Conservation (phyloP, 129 eudicot species). For the Chrysanthemum seticuspe region DNA sequence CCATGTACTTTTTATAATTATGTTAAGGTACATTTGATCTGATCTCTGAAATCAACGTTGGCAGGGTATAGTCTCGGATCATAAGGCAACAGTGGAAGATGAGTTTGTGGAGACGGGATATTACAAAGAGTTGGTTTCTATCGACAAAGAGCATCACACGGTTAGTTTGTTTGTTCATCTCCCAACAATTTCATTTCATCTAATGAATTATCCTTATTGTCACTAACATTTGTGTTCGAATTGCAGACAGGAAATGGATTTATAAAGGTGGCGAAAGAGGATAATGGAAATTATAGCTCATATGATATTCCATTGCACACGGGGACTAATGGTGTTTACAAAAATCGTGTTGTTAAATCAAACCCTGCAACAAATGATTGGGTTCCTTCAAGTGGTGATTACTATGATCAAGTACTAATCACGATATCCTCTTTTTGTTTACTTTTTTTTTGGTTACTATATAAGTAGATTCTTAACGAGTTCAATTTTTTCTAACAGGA, state of each 20-base stretch:
- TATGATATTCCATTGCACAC: constrained; percentile 18
- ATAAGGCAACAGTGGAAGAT: constrained; percentile 26
- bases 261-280: constrained; percentile 43
- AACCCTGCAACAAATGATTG: constrained; percentile 78
- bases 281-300: constrained; percentile 10
- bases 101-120: constrained; percentile 67
- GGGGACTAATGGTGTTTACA: constrained; percentile 16
- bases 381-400: constrained; percentile 44
- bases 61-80: constrained; percentile 30
- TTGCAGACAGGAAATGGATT: constrained; percentile 67
- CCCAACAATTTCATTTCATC: neutral
- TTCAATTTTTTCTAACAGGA: constrained; percentile 25
- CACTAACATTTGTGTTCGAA: neutral
- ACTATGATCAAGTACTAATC: constrained; percentile 24
- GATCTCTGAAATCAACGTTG: neutral
- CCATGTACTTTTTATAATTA: neutral
- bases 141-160: constrained; percentile 66
- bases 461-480: neutral
- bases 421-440: neutral
- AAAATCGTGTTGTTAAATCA: constrained; percentile 25
- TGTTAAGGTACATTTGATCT: neutral
- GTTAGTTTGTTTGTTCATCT: constrained; percentile 20
- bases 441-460: neutral
- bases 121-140: constrained; percentile 47
- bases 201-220: neutral